phyloP scores from a whole-genome alignment of 2,329 filamentous ascomycete genomes.

The Colletotrichum orchidophilum region DNA sequence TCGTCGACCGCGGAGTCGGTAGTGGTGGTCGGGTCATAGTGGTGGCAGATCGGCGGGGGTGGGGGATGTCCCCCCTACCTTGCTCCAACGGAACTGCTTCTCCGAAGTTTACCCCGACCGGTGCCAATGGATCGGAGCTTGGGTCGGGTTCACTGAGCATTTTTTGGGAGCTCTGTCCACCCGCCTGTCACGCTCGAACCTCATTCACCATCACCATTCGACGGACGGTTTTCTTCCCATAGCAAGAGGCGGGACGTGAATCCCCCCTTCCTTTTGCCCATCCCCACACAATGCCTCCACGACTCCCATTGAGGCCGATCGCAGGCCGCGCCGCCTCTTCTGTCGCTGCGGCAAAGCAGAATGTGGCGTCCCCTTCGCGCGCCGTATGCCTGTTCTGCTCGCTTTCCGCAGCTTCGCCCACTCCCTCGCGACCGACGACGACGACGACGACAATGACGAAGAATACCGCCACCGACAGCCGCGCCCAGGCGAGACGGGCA shows the following conservation, averaged over 20 bases:
- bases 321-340: conserved; percentile 33
- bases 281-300: conserved; percentile 40
- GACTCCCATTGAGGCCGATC: conserved; percentile 41
- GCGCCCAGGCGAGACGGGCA: neutral
- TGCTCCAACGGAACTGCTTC: neutral
- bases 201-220: neutral
- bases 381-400: conserved; percentile 36
- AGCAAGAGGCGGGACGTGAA: neutral
- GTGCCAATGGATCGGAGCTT: conserved; percentile 14
- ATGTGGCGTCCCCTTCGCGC: conserved; percentile 18
- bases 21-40: conserved; percentile 2
- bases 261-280: neutral
- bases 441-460: neutral
- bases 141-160: neutral
- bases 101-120: conserved; percentile 27
- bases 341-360: conserved; percentile 20
- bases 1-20: conserved; percentile 4
- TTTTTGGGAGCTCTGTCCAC: conserved; percentile 31
- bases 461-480: neutral
- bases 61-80: conserved; percentile 5
- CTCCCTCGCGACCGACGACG: neutral
- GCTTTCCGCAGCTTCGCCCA: conserved; percentile 9
- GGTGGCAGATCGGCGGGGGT: conserved; percentile 19
- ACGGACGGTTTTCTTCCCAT: neutral
- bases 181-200: neutral